Evolutionary conservation across 768 basidiomycete species (phyloP).

Genomic region (Tephrocybe sp.): DNA sequence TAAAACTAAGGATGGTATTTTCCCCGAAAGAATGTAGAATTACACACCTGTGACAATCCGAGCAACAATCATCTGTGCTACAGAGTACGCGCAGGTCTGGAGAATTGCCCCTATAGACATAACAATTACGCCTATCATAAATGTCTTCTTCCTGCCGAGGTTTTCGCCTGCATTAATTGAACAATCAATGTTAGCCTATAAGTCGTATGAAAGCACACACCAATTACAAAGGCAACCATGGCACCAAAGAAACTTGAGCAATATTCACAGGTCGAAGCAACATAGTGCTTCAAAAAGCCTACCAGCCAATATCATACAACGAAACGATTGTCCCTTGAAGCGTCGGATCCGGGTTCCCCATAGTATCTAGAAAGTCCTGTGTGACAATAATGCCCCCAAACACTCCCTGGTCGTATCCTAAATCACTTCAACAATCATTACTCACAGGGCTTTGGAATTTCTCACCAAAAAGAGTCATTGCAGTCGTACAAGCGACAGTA

Average conservation of each 20-base stretch:
- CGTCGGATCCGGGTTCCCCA: conserved; percentile 44
- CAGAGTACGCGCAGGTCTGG: conserved; percentile 43
- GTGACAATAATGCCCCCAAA: conserved; percentile 53
- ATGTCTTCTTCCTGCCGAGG: conserved; percentile 44
- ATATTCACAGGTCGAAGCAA: not conserved
- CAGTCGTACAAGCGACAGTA: conserved; percentile 48
- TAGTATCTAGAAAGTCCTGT: conserved; percentile 40
- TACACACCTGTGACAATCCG: conserved; percentile 41
- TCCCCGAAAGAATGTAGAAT: too few species aligned
- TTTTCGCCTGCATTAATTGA: conserved; percentile 29
- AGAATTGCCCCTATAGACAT: conserved; percentile 54
- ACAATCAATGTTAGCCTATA: not conserved
- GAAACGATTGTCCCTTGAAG: conserved; percentile 50
- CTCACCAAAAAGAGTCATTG: conserved; percentile 50
- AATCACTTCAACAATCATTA: not conserved
- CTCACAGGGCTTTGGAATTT: not conserved
- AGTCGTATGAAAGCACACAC: conserved; percentile 14
- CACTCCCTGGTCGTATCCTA: conserved; percentile 54
- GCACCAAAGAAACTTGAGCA: conserved; percentile 41
- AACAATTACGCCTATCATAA: conserved; percentile 46
- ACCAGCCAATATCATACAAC: conserved; percentile 52
- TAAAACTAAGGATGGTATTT: too few species aligned
- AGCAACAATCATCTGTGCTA: conserved; percentile 48
- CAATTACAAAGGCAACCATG: conserved; percentile 40
- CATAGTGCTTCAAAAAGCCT: conserved; percentile 6